Percentiles rank a stretch among this genome's conserved stretches.
Conservation (phyloP, 2,329 filamentous ascomycete species). For the Cordyceps sp. region DNA sequence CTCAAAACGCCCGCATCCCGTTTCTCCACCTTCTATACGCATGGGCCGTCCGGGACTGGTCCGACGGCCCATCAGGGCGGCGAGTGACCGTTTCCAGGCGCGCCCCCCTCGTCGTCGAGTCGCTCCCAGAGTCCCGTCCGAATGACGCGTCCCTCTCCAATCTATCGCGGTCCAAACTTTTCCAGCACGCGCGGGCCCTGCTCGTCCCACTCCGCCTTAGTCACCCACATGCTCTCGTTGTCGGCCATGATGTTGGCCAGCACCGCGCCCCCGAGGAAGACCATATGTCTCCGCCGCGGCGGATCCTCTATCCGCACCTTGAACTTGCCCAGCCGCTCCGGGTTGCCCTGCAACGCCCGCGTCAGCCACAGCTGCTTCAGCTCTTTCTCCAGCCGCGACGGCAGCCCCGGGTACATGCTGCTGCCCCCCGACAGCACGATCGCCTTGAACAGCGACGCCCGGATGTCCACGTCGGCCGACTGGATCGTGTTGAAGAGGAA, state of each 20-base stretch:
- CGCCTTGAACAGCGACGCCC: constrained; percentile 87
- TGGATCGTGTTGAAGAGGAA: constrained; percentile 99
- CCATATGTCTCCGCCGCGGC: constrained; percentile 91
- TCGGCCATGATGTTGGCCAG: constrained; percentile 98
- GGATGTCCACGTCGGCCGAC: constrained; percentile 84
- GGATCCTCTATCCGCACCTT: constrained; percentile 99
- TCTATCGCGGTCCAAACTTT: constrained; percentile 78
- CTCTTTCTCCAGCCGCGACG: constrained; percentile 92
- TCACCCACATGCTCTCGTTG: constrained; percentile 98
- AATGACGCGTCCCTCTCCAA: too few relatives aligned
- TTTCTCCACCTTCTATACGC: too few relatives aligned
- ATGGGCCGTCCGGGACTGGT: too few relatives aligned
- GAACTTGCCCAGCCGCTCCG: constrained; percentile 93
- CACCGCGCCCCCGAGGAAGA: constrained; percentile 94
- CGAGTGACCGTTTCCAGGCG: too few relatives aligned
- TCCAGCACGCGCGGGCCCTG: constrained; percentile 71
- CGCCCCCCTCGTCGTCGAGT: too few relatives aligned
- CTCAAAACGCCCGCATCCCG: too few relatives aligned
- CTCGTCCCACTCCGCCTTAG: constrained; percentile 93
- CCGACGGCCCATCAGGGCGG: too few relatives aligned
- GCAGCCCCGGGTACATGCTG: constrained; percentile 97
- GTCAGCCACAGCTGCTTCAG: constrained; percentile 98
- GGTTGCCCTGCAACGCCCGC: constrained; percentile 75
- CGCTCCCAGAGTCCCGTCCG: background rate
- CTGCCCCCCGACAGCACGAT: constrained; percentile 92